A percentile compares a stretch with the other conserved stretches of the same genome.
These are phyloP conservation scores for Plenodomus biglobosus DNA, from an alignment of 2,329 filamentous ascomycete species.

Conservation along the genomic window DNA sequence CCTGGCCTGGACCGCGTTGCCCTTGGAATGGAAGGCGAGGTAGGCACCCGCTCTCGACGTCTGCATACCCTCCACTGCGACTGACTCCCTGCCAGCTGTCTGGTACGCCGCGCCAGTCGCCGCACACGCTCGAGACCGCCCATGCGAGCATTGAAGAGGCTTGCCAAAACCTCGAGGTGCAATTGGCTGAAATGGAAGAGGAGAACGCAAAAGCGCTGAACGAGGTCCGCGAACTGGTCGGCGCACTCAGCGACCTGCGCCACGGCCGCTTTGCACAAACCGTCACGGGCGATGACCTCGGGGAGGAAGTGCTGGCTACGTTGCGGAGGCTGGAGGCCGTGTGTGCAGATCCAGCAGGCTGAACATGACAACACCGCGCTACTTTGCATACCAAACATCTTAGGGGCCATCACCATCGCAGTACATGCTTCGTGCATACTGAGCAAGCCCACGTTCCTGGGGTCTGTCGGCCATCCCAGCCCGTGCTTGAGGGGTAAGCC, in stretches of 20 bases:
- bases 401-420: no score
- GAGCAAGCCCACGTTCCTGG: no score
- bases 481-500: no score
- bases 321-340: slow-evolving; percentile 64
- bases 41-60: slow-evolving; percentile 8
- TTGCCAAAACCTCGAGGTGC: slow-evolving; percentile 64
- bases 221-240: slow-evolving; percentile 66
- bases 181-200: slow-evolving; percentile 65
- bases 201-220: slow-evolving; percentile 64
- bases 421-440: no score
- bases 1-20: slow-evolving; percentile 59
- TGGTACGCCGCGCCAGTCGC: slow-evolving; percentile 49
- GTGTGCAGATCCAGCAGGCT: slow-evolving; percentile 48
- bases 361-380: slow-evolving; percentile 12
- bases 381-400: no score
- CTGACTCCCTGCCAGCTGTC: slow-evolving; percentile 56
- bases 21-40: slow-evolving; percentile 58
- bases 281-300: slow-evolving; percentile 59
- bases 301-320: slow-evolving; percentile 67
- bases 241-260: slow-evolving; percentile 76
- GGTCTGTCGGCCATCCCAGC: no score
- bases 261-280: slow-evolving; percentile 68
- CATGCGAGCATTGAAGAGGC: slow-evolving; percentile 70
- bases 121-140: slow-evolving; percentile 65
- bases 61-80: not conserved